These are phyloP conservation scores for Mallotus repandus DNA, from an alignment of 441 rosid genomes.

Conservation along the genomic window DNA sequence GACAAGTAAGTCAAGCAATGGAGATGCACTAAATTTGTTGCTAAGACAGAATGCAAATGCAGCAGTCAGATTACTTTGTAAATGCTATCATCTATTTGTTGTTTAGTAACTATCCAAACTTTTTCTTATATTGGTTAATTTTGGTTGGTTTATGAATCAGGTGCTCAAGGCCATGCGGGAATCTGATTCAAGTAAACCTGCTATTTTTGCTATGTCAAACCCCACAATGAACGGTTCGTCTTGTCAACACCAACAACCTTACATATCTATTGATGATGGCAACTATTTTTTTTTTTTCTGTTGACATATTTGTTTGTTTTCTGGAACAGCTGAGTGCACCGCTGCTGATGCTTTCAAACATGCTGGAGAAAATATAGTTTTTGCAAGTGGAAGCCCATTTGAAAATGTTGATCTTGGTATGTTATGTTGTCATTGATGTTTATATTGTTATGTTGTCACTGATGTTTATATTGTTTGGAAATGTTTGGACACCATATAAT, in stretches of 20 bases:
- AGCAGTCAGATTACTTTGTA: neutral
- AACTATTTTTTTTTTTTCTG: neutral
- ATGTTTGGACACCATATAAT: conserved; percentile 13
- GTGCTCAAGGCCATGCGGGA: conserved; percentile 93
- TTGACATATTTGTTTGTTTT: conserved; percentile 21
- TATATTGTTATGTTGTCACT: conserved; percentile 11
- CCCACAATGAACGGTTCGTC: conserved; percentile 92
- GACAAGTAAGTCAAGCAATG: neutral
- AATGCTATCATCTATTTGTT: neutral
- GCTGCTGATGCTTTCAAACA: conserved; percentile 91
- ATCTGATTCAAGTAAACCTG: conserved; percentile 80
- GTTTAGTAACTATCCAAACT: neutral
- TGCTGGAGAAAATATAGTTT: conserved; percentile 87
- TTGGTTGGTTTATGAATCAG: conserved; percentile 41
- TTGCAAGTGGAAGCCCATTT: conserved; percentile 99
- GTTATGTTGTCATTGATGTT: conserved; percentile 19
- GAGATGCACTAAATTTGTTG: neutral
- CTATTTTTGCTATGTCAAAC: conserved; percentile 97
- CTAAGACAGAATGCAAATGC: neutral
- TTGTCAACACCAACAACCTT: conserved; percentile 6
- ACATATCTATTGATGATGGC: conserved; percentile 15
- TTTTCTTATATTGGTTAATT: conserved; percentile 5
- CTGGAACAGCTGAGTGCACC: conserved; percentile 85
- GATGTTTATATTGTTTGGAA: conserved; percentile 17
- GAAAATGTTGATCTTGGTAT: conserved; percentile 80